Evolutionary conservation across 371 early-diverging fungal genomes (phyloP).

Genomic region (Fennellomyces sp.): DNA sequence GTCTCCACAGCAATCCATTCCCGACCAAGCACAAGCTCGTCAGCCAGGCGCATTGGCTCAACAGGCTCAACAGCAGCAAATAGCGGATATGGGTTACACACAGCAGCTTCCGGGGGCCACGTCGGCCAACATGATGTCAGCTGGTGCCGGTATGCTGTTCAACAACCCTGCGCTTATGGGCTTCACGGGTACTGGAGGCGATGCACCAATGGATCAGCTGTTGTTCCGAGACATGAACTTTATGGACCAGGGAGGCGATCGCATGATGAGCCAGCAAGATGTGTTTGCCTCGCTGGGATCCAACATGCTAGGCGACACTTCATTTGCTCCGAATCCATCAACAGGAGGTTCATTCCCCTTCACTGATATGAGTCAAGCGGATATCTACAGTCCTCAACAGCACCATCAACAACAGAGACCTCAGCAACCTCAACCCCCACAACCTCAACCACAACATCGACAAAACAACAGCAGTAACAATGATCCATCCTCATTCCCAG

Average conservation of each 20-base stretch:
- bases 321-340: constrained; percentile 6
- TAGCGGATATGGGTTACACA: constrained; percentile 3
- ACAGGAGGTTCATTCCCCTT: constrained; percentile 4
- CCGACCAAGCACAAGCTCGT: neutral
- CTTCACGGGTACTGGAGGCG: constrained; percentile 1
- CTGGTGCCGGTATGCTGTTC: constrained; percentile 2
- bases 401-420: constrained; percentile 3
- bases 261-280: constrained; percentile 10
- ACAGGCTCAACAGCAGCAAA: constrained; percentile 2
- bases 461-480: neutral
- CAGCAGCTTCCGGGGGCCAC: neutral
- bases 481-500: constrained; percentile 6
- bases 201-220: constrained; percentile 12
- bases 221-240: constrained; percentile 15
- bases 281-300: constrained; percentile 15
- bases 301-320: constrained; percentile 5
- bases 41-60: neutral
- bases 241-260: constrained; percentile 8
- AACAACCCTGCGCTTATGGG: constrained; percentile 15
- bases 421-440: neutral
- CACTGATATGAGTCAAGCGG: constrained; percentile 10
- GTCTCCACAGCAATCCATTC: constrained; percentile 10
- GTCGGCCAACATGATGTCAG: constrained; percentile 11
- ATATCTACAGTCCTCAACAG: constrained; percentile 6
- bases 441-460: constrained; percentile 5